Percentiles rank a stretch among this genome's conserved stretches.
Evolutionary conservation across 2,329 filamentous ascomycete genomes (phyloP).

Genomic region (Fusarium palustre): DNA sequence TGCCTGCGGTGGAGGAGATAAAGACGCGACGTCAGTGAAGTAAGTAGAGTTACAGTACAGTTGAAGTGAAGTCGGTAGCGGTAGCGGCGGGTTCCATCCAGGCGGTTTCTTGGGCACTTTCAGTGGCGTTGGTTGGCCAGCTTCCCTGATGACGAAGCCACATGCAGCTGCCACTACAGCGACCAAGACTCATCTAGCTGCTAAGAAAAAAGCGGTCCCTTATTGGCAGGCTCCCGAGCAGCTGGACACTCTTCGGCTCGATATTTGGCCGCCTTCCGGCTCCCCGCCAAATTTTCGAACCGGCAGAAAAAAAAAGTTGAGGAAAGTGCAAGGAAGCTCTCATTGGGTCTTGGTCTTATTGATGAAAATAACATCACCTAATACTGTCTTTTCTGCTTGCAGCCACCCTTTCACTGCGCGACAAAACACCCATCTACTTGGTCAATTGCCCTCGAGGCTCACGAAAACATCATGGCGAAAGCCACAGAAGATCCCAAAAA

Average conservation of each 20-base stretch:
- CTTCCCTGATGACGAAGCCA: slow-evolving; percentile 46
- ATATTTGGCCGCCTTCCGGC: slow-evolving; percentile 22
- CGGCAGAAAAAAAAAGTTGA: slow-evolving; percentile 49
- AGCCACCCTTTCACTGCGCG: neutral
- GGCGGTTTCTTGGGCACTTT: slow-evolving; percentile 24
- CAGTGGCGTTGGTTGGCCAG: slow-evolving; percentile 45
- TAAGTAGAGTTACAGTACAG: slow-evolving; percentile 24
- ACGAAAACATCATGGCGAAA: slow-evolving; percentile 29
- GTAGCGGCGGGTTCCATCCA: slow-evolving; percentile 26
- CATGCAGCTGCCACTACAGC: slow-evolving; percentile 13
- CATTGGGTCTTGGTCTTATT: slow-evolving; percentile 23
- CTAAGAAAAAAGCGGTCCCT: neutral
- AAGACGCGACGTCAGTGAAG: slow-evolving; percentile 40
- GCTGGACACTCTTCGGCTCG: slow-evolving; percentile 3
- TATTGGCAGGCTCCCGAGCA: slow-evolving; percentile 15
- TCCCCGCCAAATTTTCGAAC: slow-evolving; percentile 52
- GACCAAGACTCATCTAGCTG: slow-evolving; percentile 4
- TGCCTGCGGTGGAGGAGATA: slow-evolving; percentile 39
- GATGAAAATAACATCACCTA: slow-evolving; percentile 28
- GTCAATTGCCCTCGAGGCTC: neutral
- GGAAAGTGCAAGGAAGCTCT: slow-evolving; percentile 29
- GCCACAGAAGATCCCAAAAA: slow-evolving; percentile 50
- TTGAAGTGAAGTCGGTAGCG: slow-evolving; percentile 19
- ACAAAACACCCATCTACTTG: neutral
- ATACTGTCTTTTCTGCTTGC: slow-evolving; percentile 12